Evolutionary conservation across 176 grass and related monocot genomes (phyloP), one percentile per base, ranked within the genome.

Genomic region (Poa annua): DNA sequence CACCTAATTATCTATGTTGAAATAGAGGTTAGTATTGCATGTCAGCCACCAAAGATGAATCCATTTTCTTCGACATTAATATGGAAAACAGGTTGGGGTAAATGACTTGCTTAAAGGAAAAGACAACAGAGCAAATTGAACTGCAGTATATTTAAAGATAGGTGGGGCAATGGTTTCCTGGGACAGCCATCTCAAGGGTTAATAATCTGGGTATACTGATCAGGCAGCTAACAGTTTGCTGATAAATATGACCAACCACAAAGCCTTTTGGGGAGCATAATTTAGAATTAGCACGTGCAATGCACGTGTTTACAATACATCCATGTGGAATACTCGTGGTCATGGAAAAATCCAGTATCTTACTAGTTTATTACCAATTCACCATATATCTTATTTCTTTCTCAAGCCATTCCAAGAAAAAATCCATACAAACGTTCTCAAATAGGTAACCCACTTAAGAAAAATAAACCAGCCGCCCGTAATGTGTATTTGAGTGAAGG

Each of bases 1-100:
- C n/a, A n/a, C n/a, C n/a, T n/a, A n/a, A n/a, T 68, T 33, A 38
- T 38, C 64, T 38, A 67, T n/a, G 34, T 66, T 67, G 34, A 34
- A 67, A 66, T 3, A 36, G 63, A 66, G 63, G 34, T 9, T n/a
- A 67, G 59, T 22, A 68, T 83, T 41, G n/a, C 54, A 49, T 25
- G 74, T 35, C 29, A 20, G 19, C 11, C 54, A 85, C 12, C 5
- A 51, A 51, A 16, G 16, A 56, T 85, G 63, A 78, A 78, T 75
- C 3, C 15, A 36, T 4, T 35, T 66, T 17, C 47, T 56, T 14
- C 11, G 64, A 42, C 25, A 83, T 73, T 72, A 47, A 54, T 13
- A 35, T 56, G 66, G 12, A 11, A 59, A 85, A 34, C 14, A 66
- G 56, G 47, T 47, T 15, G 52, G 42, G 68, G 2, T 0, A n/a